Percentiles rank a stretch among this genome's conserved stretches.
phyloP scores from a whole-genome alignment of 2,329 filamentous ascomycete species.

The Penicillium sp. region DNA sequence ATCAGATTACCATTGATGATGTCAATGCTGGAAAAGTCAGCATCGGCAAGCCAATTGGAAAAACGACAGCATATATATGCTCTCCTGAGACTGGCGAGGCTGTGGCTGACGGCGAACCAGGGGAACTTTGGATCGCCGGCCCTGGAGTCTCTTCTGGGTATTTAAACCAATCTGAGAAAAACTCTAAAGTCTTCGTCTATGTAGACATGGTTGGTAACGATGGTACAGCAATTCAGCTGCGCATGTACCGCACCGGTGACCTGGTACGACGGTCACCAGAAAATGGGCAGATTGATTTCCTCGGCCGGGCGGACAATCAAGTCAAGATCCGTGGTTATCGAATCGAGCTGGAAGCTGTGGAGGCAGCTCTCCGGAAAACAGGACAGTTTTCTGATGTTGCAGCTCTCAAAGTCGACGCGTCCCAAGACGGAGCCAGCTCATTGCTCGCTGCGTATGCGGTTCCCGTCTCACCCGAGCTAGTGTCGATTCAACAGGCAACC shows the following conservation, averaged over 20 bases:
- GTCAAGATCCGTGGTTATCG: slow-evolving; percentile 90
- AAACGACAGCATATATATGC: slow-evolving; percentile 9
- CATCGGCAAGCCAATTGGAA: slow-evolving; percentile 18
- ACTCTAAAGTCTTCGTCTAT: slow-evolving; percentile 68
- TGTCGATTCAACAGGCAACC: too few relatives aligned
- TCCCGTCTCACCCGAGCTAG: not conserved
- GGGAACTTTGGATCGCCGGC: slow-evolving; percentile 24
- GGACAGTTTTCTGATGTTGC: slow-evolving; percentile 17
- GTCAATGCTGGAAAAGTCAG: slow-evolving; percentile 40
- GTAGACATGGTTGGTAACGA: slow-evolving; percentile 62
- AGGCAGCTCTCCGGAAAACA: slow-evolving; percentile 54
- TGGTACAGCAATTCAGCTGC: slow-evolving; percentile 60
- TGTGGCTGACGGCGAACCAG: slow-evolving; percentile 14
- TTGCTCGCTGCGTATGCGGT: slow-evolving; percentile 21
- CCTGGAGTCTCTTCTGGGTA: slow-evolving; percentile 74
- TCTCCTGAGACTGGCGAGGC: slow-evolving; percentile 6
- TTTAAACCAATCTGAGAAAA: slow-evolving; percentile 56
- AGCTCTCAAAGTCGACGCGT: slow-evolving; percentile 11
- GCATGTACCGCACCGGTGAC: slow-evolving; percentile 79
- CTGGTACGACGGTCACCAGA: slow-evolving; percentile 63
- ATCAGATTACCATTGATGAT: slow-evolving; percentile 17
- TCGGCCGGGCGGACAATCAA: slow-evolving; percentile 74
- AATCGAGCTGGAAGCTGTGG: slow-evolving; percentile 85
- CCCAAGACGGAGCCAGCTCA: slow-evolving; percentile 4
- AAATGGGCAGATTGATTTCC: slow-evolving; percentile 63